Evolutionary conservation across 2,329 filamentous ascomycete species (phyloP).

Genomic region (Clonostachys sp.): DNA sequence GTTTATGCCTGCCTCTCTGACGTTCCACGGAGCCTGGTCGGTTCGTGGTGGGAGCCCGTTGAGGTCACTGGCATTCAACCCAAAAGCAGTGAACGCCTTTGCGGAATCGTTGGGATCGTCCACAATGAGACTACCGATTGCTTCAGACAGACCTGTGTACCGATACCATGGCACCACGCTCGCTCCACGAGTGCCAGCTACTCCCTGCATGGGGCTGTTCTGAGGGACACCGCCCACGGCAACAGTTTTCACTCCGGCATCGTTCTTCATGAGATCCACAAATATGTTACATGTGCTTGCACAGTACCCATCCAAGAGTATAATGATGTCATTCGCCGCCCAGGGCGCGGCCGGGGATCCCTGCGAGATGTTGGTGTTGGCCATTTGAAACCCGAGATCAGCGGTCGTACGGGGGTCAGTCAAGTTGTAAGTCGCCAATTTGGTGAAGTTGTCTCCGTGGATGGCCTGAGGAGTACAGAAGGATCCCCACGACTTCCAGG

Average conservation of each 20-base stretch:
- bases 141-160: too few relatives aligned
- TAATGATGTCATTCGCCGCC: background rate
- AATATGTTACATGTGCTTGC: background rate
- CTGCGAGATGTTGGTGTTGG: constrained; percentile 28
- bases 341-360: background rate
- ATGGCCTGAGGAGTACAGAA: too few relatives aligned
- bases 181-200: background rate
- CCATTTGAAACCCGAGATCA: constrained; percentile 31
- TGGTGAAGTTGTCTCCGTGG: too few relatives aligned
- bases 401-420: too few relatives aligned
- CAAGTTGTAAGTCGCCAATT: too few relatives aligned
- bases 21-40: background rate
- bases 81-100: background rate
- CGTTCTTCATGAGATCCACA: constrained; percentile 1
- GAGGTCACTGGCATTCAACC: background rate
- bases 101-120: background rate
- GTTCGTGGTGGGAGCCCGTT: background rate
- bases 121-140: too few relatives aligned
- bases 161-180: too few relatives aligned
- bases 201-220: background rate
- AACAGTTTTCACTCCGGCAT: background rate
- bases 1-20: background rate
- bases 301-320: background rate
- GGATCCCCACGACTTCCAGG: too few relatives aligned
- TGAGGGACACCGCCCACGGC: background rate